Evolutionary conservation across 1,284 basidiomycete species (phyloP).

Genomic region (Ustilago lituana): DNA sequence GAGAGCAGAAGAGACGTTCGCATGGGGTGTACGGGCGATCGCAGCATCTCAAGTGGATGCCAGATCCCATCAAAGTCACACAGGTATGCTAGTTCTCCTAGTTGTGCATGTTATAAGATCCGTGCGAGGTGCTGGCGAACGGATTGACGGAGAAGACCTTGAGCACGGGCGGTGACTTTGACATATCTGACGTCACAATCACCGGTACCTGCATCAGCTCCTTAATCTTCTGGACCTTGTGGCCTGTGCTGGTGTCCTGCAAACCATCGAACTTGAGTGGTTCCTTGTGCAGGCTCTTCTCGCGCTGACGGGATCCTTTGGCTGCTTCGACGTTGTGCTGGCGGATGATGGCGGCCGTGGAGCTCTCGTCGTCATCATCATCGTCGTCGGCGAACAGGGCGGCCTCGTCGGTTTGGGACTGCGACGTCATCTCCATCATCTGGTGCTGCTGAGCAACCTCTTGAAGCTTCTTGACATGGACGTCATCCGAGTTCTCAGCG

Average conservation of each 20-base stretch:
- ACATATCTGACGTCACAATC: constrained; percentile 60
- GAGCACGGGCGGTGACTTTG: constrained; percentile 62
- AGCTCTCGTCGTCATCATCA: constrained; percentile 33
- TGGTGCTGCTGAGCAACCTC: constrained; percentile 52
- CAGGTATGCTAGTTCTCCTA: background rate
- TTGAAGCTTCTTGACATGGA: constrained; percentile 60
- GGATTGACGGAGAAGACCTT: constrained; percentile 57
- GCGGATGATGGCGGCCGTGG: constrained; percentile 39
- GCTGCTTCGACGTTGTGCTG: constrained; percentile 50
- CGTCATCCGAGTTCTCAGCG: constrained; percentile 84
- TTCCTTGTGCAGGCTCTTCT: constrained; percentile 40
- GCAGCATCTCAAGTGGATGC: no score
- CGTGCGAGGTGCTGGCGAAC: constrained; percentile 10
- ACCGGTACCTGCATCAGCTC: constrained; percentile 57
- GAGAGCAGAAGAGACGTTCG: no score
- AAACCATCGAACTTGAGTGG: constrained; percentile 44
- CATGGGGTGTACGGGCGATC: background rate
- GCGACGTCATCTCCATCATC: constrained; percentile 59
- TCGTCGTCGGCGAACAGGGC: constrained; percentile 62
- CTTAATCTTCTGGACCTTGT: constrained; percentile 52
- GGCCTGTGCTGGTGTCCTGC: constrained; percentile 14
- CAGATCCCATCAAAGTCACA: background rate
- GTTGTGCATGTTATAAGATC: background rate
- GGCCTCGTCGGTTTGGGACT: constrained; percentile 56
- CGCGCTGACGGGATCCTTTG: constrained; percentile 38